Conservation (phyloP, 2,329 filamentous ascomycete genomes). For the Xylariaceae sp. region DNA sequence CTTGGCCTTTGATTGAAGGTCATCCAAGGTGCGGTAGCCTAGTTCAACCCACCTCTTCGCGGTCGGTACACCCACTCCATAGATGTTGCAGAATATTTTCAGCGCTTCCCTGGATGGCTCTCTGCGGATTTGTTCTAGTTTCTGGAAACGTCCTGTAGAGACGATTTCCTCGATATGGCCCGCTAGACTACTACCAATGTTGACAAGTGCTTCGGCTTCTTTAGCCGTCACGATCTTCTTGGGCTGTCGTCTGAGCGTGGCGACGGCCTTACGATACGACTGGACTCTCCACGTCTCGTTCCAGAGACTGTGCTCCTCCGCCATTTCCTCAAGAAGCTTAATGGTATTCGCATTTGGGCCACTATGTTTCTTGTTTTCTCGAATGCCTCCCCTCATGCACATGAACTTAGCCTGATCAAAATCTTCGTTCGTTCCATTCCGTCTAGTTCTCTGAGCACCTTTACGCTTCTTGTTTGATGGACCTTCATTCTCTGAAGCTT, state of each 20-base stretch:
- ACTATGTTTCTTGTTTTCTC: constrained; percentile 47
- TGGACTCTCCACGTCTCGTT: constrained; percentile 78
- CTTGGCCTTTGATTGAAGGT: constrained; percentile 66
- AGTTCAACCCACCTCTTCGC: constrained; percentile 79
- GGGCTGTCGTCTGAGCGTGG: constrained; percentile 71
- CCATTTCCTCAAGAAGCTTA: constrained; percentile 78
- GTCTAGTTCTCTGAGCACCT: not conserved
- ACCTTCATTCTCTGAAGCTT: constrained; percentile 6
- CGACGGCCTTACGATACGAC: constrained; percentile 79
- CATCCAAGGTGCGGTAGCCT: constrained; percentile 76
- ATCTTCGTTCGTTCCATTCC: not conserved
- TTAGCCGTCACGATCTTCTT: constrained; percentile 70
- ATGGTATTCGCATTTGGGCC: constrained; percentile 82
- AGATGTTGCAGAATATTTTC: constrained; percentile 76
- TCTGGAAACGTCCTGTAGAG: constrained; percentile 71
- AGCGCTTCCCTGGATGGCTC: constrained; percentile 72
- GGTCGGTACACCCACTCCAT: constrained; percentile 74
- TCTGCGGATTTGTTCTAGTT: constrained; percentile 72
- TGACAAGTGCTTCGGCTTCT: constrained; percentile 71
- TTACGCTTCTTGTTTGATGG: constrained; percentile 11
- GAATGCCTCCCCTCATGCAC: constrained; percentile 61
- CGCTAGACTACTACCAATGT: constrained; percentile 76
- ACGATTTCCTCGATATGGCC: constrained; percentile 91
- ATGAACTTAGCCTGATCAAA: constrained; percentile 56
- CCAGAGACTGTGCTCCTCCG: constrained; percentile 75